phyloP scores from a whole-genome alignment of 202 grass and related monocot genomes.

The Hordeum pubiflorum region DNA sequence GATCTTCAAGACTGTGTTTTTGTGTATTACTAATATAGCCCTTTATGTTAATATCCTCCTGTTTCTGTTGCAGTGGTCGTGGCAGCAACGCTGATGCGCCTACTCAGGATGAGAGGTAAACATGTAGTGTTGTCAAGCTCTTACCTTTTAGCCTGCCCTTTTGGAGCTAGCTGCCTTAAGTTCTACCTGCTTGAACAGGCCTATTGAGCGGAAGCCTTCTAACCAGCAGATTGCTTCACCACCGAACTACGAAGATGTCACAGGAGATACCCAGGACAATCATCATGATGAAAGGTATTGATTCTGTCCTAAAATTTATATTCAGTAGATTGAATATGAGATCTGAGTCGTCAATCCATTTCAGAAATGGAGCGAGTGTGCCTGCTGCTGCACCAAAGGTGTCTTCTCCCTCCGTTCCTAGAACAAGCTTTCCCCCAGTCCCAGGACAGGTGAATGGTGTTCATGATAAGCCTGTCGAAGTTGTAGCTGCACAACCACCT shows the following conservation, averaged over 20 bases:
- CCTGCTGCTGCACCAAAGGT: constrained; percentile 37
- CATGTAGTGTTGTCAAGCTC: not conserved
- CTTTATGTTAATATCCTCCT: not conserved
- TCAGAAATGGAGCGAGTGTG: constrained; percentile 62
- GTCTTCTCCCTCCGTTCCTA: constrained; percentile 28
- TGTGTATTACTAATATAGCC: not conserved
- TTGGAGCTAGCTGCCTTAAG: constrained; percentile 19
- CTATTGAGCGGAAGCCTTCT: constrained; percentile 59
- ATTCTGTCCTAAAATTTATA: constrained; percentile 12
- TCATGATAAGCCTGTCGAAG: constrained; percentile 20
- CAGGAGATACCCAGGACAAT: constrained; percentile 42
- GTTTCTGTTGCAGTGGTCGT: constrained; percentile 47
- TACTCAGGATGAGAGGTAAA: constrained; percentile 72
- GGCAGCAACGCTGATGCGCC: constrained; percentile 51
- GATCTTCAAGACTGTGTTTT: constrained; percentile 6
- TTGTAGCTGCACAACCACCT: constrained; percentile 25
- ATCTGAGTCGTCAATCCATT: constrained; percentile 27
- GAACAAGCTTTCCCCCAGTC: constrained; percentile 12
- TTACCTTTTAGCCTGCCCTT: constrained; percentile 11
- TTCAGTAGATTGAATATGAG: constrained; percentile 18
- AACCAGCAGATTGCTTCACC: constrained; percentile 70
- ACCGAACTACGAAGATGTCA: constrained; percentile 71
- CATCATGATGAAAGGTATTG: constrained; percentile 49
- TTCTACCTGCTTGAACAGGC: constrained; percentile 33
- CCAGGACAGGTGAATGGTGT: constrained; percentile 24